Base-by-base conservation (phyloP, 345 rosid species). In the Iberis pinnata region DNA sequence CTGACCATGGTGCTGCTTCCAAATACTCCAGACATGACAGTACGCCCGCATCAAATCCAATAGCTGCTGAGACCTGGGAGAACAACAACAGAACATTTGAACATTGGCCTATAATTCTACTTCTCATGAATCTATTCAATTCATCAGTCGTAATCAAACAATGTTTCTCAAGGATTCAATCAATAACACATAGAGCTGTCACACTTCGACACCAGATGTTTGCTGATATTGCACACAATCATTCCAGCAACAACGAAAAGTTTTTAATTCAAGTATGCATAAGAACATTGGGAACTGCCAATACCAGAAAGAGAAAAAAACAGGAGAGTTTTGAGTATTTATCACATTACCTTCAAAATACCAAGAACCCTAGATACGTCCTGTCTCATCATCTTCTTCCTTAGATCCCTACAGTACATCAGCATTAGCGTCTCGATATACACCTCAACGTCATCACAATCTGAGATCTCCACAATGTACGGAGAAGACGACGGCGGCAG, bases 1-100 rank as follows among this genome's bases (percentile, higher is more conserved):
- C 97, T 5, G 95, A 88, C 99, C 99, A 93, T 20, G 99, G 99
- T 27, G 97, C 99, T 22, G 99, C 99, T 75, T 93, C 99, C 44
- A 93, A 76, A 56, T 83, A 83, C 81, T 93, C 97, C 70, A 93
- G 68, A 77, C 99, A 93, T 52, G 95, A 86, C 38, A 88, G 51
- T 26, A 93, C 92, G 48, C 97, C 99, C 10, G 95, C 99, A 63
- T 93, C 97, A 73, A 93, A 93, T 11, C 89, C 96, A 64, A 93
- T 83, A 9, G 94, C 95, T 0, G 94, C 94, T 18, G 99, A 88
- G 62, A 93, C 99, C 99, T 93, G 56, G 43, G 57, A 60, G 36
- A 70, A 22, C 71, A 72, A 38, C 52, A 46, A 9, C 10, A 10
- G 12, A 36, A 35, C 7, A 32, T n/a, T 7, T 49, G 7, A 17